Evolutionary conservation across 2,329 filamentous ascomycete species (phyloP), one percentile per base, ranked within the genome.

Genomic region (Colletotrichum aenigma): DNA sequence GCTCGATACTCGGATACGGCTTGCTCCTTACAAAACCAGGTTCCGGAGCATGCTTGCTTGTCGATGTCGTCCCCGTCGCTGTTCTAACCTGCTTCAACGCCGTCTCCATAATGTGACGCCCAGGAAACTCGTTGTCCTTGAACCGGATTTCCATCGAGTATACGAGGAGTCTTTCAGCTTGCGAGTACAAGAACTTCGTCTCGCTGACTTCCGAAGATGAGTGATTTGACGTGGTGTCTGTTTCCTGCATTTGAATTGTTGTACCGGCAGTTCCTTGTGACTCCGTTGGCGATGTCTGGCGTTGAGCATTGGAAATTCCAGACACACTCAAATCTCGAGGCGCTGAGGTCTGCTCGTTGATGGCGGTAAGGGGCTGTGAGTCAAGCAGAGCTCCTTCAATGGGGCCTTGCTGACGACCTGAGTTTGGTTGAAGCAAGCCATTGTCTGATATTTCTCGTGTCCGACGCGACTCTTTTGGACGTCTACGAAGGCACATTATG

Each of bases 331-430:
- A 43, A 6, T 10, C 0, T 43, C 8, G 38, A n/a, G 38, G 8
- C 18, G 38, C 4, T 2, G 5, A 43, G 18, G 18, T n/a, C 4
- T n/a, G 18, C 38, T 43, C 38, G 1, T n/a, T 43, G 8, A 43
- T n/a, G 3, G 18, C 1, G 38, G 9, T 1, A 43, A 6, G 8
- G 38, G 18, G 4, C 18, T n/a, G 38, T n/a, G 18, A n/a, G 0
- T 10, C 18, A 5, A 43, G 8, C 8, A 43, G 8, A 6, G 18
- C 38, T n/a, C 9, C 18, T 43, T 43, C 8, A 43, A 3, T 9
- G 4, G 18, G 3, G 38, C 18, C 38, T n/a, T 43, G 38, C 38
- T n/a, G 38, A 6, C 3, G 18, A 3, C 10, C 18, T n/a, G 5
- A n/a, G 4, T 10, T n/a, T 1, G 16, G 9, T 43, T 43, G 38